Evolutionary conservation across 2,329 filamentous ascomycete species (phyloP), one percentile per base, ranked within the genome.

Genomic region (Endocalyx cinctus): DNA sequence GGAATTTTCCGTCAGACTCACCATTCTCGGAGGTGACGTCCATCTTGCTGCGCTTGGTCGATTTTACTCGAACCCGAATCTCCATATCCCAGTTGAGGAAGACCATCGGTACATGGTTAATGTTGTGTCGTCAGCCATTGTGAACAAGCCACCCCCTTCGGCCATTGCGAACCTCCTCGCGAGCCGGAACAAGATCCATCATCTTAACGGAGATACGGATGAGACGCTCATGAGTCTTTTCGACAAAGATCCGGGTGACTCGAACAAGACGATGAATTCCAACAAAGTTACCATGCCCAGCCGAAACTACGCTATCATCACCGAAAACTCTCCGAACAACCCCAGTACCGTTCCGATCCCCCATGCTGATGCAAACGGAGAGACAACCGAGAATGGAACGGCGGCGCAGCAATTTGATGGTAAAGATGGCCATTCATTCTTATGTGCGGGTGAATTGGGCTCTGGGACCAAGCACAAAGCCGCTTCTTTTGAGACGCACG

Each of bases 71-170:
- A 92, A 92, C 51, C 86, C 87, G 6, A 82, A 81, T 48, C 71
- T 92, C 27, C 73, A 81, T 33, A 74, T 95, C 20, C 74, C 86
- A 1, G 83, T 81, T 35, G 84, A 90, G 54, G 74, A 82, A 38
- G 92, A 98, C 59, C 84, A 87, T 56, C 79, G 92, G 35, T 97
- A 97, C 60, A 97, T 98, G 79, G 84, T 82, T 31, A 98, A 98
- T 53, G 74, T 98, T 14, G 75, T 97, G 33, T 94, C 88, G 5
- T 96, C 89, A 1, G 89, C 89, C 19, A 97, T 98, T 51, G 89
- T 94, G 46, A 96, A 98, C 58, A 90, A 90, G 49, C 92, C 92
- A 3, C 87, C 89, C 11, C 87, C 90, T 1, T 79, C 83, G 57
- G 89, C 64, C 48, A 84, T 98, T 53, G 88, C 88, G 10, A 94